A percentile compares a stretch with the other conserved stretches of the same genome.
These are phyloP conservation scores for Paecilomyces dactylethromorphus DNA, from an alignment of 2,329 filamentous ascomycete genomes.

Conservation along the genomic window DNA sequence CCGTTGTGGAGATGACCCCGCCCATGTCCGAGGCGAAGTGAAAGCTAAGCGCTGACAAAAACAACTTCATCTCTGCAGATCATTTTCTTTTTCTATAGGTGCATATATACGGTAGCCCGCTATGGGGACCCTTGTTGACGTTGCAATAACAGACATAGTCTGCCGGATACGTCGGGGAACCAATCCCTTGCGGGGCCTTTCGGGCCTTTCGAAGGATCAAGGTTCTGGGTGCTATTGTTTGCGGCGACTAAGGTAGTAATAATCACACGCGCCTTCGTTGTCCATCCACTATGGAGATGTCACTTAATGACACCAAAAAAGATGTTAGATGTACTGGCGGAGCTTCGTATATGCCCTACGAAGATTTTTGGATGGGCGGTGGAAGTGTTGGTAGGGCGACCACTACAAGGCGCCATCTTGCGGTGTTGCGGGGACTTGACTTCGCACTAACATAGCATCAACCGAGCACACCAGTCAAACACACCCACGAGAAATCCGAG, in stretches of 20 bases:
- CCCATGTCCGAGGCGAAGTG: background rate
- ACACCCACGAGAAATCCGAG: background rate
- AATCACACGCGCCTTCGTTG: background rate
- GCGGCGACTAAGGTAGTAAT: background rate
- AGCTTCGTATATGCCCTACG: background rate
- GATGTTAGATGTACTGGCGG: too few species aligned
- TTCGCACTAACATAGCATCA: background rate
- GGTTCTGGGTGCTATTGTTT: background rate
- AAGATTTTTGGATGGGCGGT: background rate
- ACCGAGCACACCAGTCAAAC: background rate
- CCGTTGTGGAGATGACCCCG: background rate
- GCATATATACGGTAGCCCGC: background rate
- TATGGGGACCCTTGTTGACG: background rate
- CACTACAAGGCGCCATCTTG: background rate
- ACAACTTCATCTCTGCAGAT: background rate
- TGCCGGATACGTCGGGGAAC: background rate
- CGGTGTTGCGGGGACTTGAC: background rate
- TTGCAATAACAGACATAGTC: background rate
- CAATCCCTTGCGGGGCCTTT: background rate
- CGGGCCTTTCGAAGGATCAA: background rate
- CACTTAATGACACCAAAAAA: background rate
- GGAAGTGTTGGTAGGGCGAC: background rate
- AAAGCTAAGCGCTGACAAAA: background rate
- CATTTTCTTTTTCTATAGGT: background rate
- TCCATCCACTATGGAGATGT: background rate